Evolutionary conservation across 345 rosid genomes (phyloP), one percentile per base, ranked within the genome.

Genomic region (Brassica incana): DNA sequence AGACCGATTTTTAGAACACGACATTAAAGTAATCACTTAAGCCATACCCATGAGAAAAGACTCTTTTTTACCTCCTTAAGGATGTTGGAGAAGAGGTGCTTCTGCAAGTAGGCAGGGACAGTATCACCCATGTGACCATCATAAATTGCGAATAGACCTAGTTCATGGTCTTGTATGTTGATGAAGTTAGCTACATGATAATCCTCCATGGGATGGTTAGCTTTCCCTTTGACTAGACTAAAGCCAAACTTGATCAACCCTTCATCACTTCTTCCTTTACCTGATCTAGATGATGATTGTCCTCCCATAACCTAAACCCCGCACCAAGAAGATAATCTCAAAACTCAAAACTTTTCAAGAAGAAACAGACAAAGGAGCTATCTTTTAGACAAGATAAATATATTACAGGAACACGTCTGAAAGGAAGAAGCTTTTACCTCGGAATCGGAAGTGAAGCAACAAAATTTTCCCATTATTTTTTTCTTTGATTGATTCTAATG

Each of bases 171-270:
- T 74, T 90, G 80, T 65, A 78, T 56, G 64, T 86, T 87, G 81
- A 84, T 30, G 63, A 90, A 89, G 82, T 91, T 87, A 5, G 97
- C 91, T 3, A 89, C 94, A 78, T 88, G 91, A 81, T 83, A 91
- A 83, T 91, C 97, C 74, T 91, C 97, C 97, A 91, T 91, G 1
- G 97, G 97, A 77, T 91, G 97, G 76, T 82, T 91, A 66, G 97
- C 97, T 86, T 85, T 91, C 58, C 97, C 97, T 86, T 90, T 90
- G 5, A 88, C 79, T 72, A 91, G 84, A 81, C 89, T 85, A 77
- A 87, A 91, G 5, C 94, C 97, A 71, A 84, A 91, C 85, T 88
- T 88, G 83, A 83, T 80, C 54, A 76, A 25, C 10, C 88, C 88
- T 69, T 76, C 85, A 20, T 81, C 84, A 76, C 48, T 87, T 85